A percentile compares a stretch with the other conserved stretches of the same genome.
Evolutionary conservation across 1,284 basidiomycete genomes (phyloP).

Genomic region (Malassezia japonica): DNA sequence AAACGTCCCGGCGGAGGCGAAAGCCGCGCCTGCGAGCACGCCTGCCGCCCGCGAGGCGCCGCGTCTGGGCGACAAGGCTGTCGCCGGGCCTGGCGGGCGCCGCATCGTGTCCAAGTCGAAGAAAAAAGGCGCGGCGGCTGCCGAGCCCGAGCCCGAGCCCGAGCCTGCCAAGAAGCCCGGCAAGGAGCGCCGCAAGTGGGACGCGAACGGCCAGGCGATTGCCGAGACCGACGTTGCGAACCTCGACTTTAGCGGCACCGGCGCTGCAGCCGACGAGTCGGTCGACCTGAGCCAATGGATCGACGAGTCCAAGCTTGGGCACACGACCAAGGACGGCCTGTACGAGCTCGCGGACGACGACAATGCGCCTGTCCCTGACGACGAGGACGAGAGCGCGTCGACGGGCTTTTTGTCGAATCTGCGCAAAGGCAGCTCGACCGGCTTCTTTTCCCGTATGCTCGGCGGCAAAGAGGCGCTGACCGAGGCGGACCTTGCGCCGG

Average conservation of each 20-base stretch:
- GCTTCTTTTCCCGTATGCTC: constrained; percentile 55
- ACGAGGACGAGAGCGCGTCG: constrained; percentile 54
- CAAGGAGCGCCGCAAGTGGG: constrained; percentile 87
- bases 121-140: constrained; percentile 44
- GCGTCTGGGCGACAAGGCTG: constrained; percentile 51
- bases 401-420: constrained; percentile 53
- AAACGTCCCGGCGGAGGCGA: background rate
- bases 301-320: constrained; percentile 67
- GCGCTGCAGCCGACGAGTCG: constrained; percentile 51
- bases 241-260: constrained; percentile 66
- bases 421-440: background rate
- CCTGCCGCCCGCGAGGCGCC: background rate
- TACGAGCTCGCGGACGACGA: constrained; percentile 88
- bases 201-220: constrained; percentile 53
- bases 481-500: constrained; percentile 72
- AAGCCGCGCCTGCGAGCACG: no score
- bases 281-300: constrained; percentile 49
- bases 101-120: constrained; percentile 50
- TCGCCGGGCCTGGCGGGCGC: constrained; percentile 55
- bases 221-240: constrained; percentile 76
- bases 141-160: constrained; percentile 52
- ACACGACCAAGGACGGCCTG: constrained; percentile 66
- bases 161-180: constrained; percentile 51
- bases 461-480: constrained; percentile 62
- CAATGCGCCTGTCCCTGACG: constrained; percentile 22